Conservation (phyloP, 2,329 filamentous ascomycete species). For the Cladosporium sp. region DNA sequence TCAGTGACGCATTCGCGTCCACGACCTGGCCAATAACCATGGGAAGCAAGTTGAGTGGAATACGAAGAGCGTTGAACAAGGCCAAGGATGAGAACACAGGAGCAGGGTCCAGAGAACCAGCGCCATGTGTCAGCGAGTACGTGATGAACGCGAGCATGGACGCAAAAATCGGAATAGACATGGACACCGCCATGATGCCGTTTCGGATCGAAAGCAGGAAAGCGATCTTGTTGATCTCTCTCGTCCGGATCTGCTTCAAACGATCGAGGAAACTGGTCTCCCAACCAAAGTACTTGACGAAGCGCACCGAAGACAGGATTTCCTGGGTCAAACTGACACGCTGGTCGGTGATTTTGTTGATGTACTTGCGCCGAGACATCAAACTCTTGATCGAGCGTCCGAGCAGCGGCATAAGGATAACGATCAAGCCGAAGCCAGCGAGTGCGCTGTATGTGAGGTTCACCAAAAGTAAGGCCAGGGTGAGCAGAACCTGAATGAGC, state of each 20-base stretch:
- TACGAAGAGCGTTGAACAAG: slow-evolving; percentile 83
- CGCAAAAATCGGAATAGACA: slow-evolving; percentile 87
- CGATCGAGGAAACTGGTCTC: slow-evolving; percentile 79
- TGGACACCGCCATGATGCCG: slow-evolving; percentile 74
- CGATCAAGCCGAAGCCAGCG: slow-evolving; percentile 76
- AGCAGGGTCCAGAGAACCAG: slow-evolving; percentile 58
- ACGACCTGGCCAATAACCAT: slow-evolving; percentile 83
- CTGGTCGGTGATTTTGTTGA: slow-evolving; percentile 93
- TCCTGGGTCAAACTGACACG: slow-evolving; percentile 88
- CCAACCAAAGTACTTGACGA: slow-evolving; percentile 97
- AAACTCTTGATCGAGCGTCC: slow-evolving; percentile 72
- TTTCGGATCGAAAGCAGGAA: slow-evolving; percentile 77
- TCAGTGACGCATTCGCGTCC: slow-evolving; percentile 80
- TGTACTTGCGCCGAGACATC: slow-evolving; percentile 67
- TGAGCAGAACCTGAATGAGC: slow-evolving; percentile 72
- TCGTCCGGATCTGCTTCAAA: slow-evolving; percentile 65
- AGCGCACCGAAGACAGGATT: slow-evolving; percentile 82
- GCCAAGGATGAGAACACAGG: slow-evolving; percentile 88
- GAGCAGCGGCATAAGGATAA: slow-evolving; percentile 72
- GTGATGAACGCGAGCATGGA: slow-evolving; percentile 95
- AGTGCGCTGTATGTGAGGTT: slow-evolving; percentile 89
- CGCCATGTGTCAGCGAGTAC: slow-evolving; percentile 58
- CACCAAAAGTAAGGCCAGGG: slow-evolving; percentile 72
- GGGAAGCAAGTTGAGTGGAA: slow-evolving; percentile 85
- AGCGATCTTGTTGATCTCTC: slow-evolving; percentile 81